Evolutionary conservation across 2,329 filamentous ascomycete genomes (phyloP).

Genomic region (Amauroascus verrucosus): DNA sequence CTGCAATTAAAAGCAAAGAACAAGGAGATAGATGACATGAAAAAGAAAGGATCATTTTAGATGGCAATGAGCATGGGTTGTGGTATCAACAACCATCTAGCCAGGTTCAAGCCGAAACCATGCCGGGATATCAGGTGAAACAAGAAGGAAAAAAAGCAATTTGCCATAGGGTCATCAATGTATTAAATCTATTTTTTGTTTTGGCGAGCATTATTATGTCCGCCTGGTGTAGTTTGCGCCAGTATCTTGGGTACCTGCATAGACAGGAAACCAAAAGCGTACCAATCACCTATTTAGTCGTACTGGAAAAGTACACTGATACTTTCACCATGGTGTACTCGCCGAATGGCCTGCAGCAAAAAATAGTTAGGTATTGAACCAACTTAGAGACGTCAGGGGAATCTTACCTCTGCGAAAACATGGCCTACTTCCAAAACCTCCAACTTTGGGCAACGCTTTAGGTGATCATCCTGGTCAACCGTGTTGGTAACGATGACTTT

Average conservation of each 20-base stretch:
- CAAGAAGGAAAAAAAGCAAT: background rate
- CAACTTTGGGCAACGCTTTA: constrained; percentile 68
- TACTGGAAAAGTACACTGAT: constrained; percentile 92
- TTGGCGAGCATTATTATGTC: background rate
- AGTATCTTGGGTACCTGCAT: background rate
- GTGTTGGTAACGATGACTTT: constrained; percentile 94
- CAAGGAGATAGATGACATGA: background rate
- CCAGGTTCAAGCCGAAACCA: constrained; percentile 1
- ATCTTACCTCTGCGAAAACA: constrained; percentile 72
- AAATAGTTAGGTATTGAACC: constrained; percentile 21
- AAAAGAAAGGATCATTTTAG: background rate
- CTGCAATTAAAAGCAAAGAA: background rate
- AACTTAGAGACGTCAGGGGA: background rate
- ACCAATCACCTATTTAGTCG: constrained; percentile 42
- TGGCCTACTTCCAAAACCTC: constrained; percentile 81
- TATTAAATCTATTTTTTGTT: background rate
- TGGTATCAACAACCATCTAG: constrained; percentile 1
- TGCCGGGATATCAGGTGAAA: background rate
- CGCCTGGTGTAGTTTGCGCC: background rate
- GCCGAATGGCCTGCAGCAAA: constrained; percentile 60
- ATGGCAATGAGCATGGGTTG: background rate
- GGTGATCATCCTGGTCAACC: constrained; percentile 77
- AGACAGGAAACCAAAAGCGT: background rate
- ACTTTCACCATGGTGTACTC: constrained; percentile 94
- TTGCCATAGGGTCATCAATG: background rate